Percentiles rank a stretch among this genome's conserved stretches.
Evolutionary conservation across 1,284 basidiomycete genomes (phyloP).

Genomic region (Cutaneotrichosporon mucoides): DNA sequence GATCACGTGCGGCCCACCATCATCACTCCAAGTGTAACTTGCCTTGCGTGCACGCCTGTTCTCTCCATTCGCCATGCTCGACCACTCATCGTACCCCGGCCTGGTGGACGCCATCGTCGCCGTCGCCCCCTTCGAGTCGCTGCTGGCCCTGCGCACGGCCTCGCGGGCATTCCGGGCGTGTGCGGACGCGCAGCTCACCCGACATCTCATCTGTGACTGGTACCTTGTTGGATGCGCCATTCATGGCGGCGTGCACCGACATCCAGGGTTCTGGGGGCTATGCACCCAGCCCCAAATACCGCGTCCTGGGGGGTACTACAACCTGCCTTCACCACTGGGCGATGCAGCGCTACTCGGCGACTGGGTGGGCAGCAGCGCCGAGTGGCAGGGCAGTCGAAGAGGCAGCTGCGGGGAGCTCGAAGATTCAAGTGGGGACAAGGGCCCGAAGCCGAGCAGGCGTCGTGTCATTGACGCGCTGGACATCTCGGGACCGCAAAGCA

Average conservation of each 20-base stretch:
- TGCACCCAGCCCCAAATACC: neutral
- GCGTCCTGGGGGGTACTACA: neutral
- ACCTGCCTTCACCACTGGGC: neutral
- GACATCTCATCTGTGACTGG: neutral
- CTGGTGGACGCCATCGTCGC: conserved; percentile 7
- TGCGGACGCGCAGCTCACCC: neutral
- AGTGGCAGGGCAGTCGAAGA: no score
- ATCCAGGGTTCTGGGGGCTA: neutral
- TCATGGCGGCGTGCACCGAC: neutral
- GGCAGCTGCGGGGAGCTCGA: no score
- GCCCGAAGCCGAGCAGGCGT: neutral
- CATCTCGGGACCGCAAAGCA: neutral
- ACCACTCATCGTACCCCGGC: conserved; percentile 7
- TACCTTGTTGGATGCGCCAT: neutral
- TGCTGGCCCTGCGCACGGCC: conserved; percentile 4
- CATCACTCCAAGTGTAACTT: no score
- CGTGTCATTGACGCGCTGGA: neutral
- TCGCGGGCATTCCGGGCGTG: neutral
- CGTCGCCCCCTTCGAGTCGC: neutral
- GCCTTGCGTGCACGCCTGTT: neutral
- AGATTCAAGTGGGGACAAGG: no score
- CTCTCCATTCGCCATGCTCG: neutral
- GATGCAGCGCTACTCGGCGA: neutral
- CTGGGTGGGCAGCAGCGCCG: neutral
- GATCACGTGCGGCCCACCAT: no score